Conservation (phyloP, 2,329 filamentous ascomycete genomes). For the Corinectria fuckeliana region DNA sequence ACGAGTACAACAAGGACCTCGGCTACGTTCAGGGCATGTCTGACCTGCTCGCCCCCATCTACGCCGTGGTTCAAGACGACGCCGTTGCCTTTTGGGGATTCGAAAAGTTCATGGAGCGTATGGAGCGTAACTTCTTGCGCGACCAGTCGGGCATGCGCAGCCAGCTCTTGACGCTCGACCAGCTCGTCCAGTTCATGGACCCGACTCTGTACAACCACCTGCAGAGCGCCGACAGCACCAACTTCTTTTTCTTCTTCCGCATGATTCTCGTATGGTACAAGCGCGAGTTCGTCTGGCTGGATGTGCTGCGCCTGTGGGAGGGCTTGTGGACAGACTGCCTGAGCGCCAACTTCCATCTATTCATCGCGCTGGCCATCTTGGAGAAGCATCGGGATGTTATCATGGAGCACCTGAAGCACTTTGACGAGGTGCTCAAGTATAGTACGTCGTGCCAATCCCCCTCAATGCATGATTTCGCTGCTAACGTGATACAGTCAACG, state of each 20-base stretch:
- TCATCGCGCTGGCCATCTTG: constrained; percentile 89
- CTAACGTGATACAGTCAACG: constrained; percentile 72
- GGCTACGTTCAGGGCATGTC: constrained; percentile 99
- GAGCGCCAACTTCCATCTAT: constrained; percentile 90
- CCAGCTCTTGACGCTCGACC: constrained; percentile 89
- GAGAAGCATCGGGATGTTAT: constrained; percentile 97
- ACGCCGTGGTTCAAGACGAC: constrained; percentile 97
- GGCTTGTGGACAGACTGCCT: constrained; percentile 91
- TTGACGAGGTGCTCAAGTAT: constrained; percentile 98
- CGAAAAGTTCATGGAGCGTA: constrained; percentile 93
- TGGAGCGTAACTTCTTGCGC: constrained; percentile 95
- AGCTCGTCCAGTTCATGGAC: constrained; percentile 96
- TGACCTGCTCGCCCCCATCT: constrained; percentile 92
- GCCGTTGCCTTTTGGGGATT: constrained; percentile 97
- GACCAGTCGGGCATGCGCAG: constrained; percentile 96
- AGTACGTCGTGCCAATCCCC: constrained; percentile 58
- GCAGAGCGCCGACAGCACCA: constrained; percentile 89
- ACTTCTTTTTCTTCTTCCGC: constrained; percentile 99
- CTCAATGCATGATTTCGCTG: not conserved
- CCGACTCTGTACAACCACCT: constrained; percentile 92
- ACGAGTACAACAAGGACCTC: constrained; percentile 94
- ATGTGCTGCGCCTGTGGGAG: constrained; percentile 91
- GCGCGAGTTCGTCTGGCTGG: constrained; percentile 89
- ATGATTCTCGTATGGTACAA: constrained; percentile 99
- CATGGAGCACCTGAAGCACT: constrained; percentile 90